Evolutionary conservation across 164 flowering plant species (phyloP), one percentile per base, ranked within the genome.

Genomic region (Houttuynia cordata): DNA sequence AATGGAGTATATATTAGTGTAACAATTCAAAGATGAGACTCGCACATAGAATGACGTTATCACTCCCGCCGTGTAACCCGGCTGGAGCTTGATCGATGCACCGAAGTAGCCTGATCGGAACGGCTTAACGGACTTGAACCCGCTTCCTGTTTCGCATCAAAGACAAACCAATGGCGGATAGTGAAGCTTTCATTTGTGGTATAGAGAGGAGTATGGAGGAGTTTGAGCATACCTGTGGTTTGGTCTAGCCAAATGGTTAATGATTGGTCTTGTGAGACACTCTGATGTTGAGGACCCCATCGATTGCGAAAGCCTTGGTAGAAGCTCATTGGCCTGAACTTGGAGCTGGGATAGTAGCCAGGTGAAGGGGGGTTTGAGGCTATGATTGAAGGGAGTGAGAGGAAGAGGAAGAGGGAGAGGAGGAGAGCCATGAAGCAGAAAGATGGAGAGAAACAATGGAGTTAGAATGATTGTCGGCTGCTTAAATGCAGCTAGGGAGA

Each of bases 61-160:
- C 18, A 92, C 95, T 71, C 98, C 98, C 12, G 98, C 98, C 53
- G 98, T 89, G 63, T 92, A 92, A 56, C 96, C 93, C 39, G 92
- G 70, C 24, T 92, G 98, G 52, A 92, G 95, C 74, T 88, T 89
- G 30, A 92, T 70, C 17, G 78, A 59, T 10, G 88, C 78, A 39
- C 91, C 79, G 41, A 89, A 92, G 71, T 80, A 89, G 4, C 98
- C 98, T 0, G 92, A 84, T 12, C 64, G 69, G 60, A 79, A 92
- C 8, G 84, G 67, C 4, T 40, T 70, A 37, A 64, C 70, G 0
- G 98, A 92, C 73, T 85, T 88, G 76, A 84, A 92, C 42, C 96
- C 98, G 64, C 98, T 87, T 64, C 98, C 98, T 91, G 54, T 51
- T 51, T 17, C 17, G 19, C 18, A 30, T 7, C 23, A 51, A 45